Base-by-base conservation (phyloP, 2,329 filamentous ascomycete genomes). In the Xylariomycetidae sp. region DNA sequence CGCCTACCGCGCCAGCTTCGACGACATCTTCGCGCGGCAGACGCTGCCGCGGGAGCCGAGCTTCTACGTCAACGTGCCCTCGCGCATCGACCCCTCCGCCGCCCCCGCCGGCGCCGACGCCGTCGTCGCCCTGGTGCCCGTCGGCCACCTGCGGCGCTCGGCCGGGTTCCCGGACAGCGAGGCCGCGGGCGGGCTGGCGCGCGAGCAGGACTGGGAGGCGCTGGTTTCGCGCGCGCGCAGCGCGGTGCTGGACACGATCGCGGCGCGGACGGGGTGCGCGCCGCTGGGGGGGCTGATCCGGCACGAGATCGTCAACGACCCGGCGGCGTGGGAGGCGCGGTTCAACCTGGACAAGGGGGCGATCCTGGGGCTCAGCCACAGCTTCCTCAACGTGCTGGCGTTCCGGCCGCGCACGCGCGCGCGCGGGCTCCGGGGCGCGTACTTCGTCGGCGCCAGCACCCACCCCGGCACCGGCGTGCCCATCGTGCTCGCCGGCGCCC, bases 1-100 rank as follows among this genome's bases (percentile, higher is more conserved):
- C 46, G 68, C 82, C 43, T 88, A 85, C 54, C 68, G 68, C 31
- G 77, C 82, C 46, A 79, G 72, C n/a, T 87, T 87, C 49, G 82
- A 87, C 55, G 71, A 73, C 38, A 87, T 87, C 38, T 87, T 88
- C 67, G 76, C 82, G 43, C 63, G 74, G 19, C 77, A 85, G 39
- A 60, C 69, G 3, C 74, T 87, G 7, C 83, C 83, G 1, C 56
- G 68, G 2, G 68, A 85, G 38, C 82, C 82, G 0, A 81, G 74
- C 35, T 88, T 87, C 63, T 87, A 87, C 57, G 73, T 87, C 57
- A 85, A 87, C 51, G 81, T 87, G 0, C 83, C 83, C 1, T 81
- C 73, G 29, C 70, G 82, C 10, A 69, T 85, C 6, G 83, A 87
- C 43, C 63, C 75, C 0, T 70, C 70, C 0, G 83, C 83, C 1